Percentiles rank a stretch among this genome's conserved stretches.
Conservation (phyloP, 805 yeast species). For the Pichia manshurica region DNA sequence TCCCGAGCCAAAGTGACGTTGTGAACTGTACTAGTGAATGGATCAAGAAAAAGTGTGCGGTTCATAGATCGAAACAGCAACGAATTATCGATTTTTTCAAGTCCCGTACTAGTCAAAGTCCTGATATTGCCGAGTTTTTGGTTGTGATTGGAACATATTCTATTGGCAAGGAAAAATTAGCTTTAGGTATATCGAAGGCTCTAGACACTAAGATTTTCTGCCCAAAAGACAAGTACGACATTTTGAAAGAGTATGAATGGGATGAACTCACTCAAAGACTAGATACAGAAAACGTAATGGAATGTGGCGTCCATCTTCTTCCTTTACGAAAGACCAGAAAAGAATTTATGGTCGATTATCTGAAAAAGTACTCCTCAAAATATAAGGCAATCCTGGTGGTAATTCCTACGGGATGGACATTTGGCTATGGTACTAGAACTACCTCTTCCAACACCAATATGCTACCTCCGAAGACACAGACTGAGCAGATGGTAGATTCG, state of each 20-base stretch:
- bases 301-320: slow-evolving; percentile 64
- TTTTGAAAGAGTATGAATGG: slow-evolving; percentile 43
- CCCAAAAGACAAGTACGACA: slow-evolving; percentile 40
- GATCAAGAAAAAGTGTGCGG: slow-evolving; percentile 28
- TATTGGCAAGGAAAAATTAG: slow-evolving; percentile 88
- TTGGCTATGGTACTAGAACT: slow-evolving; percentile 25
- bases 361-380: slow-evolving; percentile 38
- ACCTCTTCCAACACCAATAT: neutral
- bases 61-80: slow-evolving; percentile 22
- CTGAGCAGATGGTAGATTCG: neutral
- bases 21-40: slow-evolving; percentile 54
- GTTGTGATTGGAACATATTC: slow-evolving; percentile 81
- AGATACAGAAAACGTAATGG: slow-evolving; percentile 35
- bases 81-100: slow-evolving; percentile 36
- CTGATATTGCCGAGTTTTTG: slow-evolving; percentile 28
- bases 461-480: neutral
- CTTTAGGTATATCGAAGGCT: slow-evolving; percentile 53
- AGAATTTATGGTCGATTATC: slow-evolving; percentile 43
- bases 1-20: slow-evolving; percentile 73
- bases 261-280: slow-evolving; percentile 37
- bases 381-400: slow-evolving; percentile 66
- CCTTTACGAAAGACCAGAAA: slow-evolving; percentile 54
- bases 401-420: slow-evolving; percentile 91
- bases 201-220: slow-evolving; percentile 53
- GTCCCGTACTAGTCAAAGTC: neutral